These are phyloP conservation scores for Elasticomyces elasticus DNA, from an alignment of 495 filamentous ascomycete species.

Conservation along the genomic window DNA sequence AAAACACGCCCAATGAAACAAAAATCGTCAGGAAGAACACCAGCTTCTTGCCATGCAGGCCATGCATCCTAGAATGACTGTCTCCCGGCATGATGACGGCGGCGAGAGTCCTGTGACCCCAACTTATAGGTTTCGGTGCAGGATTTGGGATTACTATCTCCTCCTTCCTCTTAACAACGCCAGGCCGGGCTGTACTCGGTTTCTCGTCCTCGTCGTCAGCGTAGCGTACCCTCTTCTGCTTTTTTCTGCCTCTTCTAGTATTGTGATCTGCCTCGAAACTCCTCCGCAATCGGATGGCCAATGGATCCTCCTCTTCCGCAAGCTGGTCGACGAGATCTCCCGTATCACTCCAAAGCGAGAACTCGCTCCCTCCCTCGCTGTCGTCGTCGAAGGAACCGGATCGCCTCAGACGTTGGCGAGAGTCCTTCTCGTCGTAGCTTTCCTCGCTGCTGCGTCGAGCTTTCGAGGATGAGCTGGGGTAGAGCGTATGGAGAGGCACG, in stretches of 20 bases:
- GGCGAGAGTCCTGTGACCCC: slow-evolving; percentile 58
- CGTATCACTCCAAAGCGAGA: slow-evolving; percentile 81
- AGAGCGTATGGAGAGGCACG: slow-evolving; percentile 50
- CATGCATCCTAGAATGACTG: slow-evolving; percentile 61
- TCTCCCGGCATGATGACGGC: slow-evolving; percentile 73
- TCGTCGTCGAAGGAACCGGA: slow-evolving; percentile 2
- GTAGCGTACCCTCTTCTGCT: slow-evolving; percentile 47
- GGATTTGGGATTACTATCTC: slow-evolving; percentile 73
- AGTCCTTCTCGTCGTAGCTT: slow-evolving; percentile 8
- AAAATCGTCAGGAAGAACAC: slow-evolving; percentile 98
- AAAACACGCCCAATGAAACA: slow-evolving; percentile 92
- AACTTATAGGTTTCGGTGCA: slow-evolving; percentile 48
- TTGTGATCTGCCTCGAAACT: slow-evolving; percentile 2
- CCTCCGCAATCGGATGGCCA: slow-evolving; percentile 20
- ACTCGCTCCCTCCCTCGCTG: slow-evolving; percentile 54
- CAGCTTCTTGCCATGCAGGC: slow-evolving; percentile 89
- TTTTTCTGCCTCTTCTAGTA: slow-evolving; percentile 5
- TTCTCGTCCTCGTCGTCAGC: slow-evolving; percentile 25
- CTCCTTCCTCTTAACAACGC: slow-evolving; percentile 54
- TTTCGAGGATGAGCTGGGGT: slow-evolving; percentile 33
- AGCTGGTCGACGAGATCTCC: slow-evolving; percentile 89
- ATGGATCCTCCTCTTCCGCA: slow-evolving; percentile 67
- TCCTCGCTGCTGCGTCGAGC: slow-evolving; percentile 25
- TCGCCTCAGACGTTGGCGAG: slow-evolving; percentile 1
- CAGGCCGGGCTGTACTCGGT: slow-evolving; percentile 24